Conservation (phyloP, 73 alveolate genomes). For the Paramecium sexaurelia region DNA sequence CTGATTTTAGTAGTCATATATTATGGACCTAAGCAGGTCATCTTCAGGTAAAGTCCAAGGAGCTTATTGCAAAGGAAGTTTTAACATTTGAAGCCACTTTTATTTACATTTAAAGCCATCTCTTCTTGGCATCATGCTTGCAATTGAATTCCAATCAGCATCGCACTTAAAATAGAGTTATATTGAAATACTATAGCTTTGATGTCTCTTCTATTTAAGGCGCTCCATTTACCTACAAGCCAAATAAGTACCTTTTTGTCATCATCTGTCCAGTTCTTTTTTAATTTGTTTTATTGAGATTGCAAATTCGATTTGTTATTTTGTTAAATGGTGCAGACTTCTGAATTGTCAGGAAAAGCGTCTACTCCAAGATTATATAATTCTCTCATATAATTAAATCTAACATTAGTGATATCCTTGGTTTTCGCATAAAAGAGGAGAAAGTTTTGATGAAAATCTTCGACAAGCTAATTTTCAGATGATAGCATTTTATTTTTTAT, state of each 20-base stretch:
- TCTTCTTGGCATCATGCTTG: slow-evolving; percentile 47
- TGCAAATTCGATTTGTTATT: background rate
- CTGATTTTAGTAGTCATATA: background rate
- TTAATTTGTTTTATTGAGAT: background rate
- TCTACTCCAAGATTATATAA: slow-evolving; percentile 12
- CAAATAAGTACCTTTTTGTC: slow-evolving; percentile 58
- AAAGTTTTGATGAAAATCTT: slow-evolving; percentile 36
- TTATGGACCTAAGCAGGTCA: background rate
- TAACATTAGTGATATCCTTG: slow-evolving; percentile 21
- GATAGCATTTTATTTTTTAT: background rate
- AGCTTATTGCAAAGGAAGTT: slow-evolving; percentile 29
- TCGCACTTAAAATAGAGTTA: slow-evolving; percentile 15
- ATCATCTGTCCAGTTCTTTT: slow-evolving; percentile 71
- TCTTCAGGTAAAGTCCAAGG: slow-evolving; percentile 39
- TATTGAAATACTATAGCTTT: background rate
- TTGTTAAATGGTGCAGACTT: slow-evolving; percentile 22
- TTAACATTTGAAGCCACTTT: slow-evolving; percentile 49
- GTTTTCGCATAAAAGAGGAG: background rate
- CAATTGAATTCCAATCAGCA: slow-evolving; percentile 36
- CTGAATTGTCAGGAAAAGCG: slow-evolving; percentile 13
- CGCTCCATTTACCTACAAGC: slow-evolving; percentile 47
- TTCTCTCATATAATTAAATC: slow-evolving; percentile 51
- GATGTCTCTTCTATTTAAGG: slow-evolving; percentile 4
- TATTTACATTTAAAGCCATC: slow-evolving; percentile 38
- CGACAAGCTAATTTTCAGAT: background rate